Conservation (phyloP, 768 basidiomycete genomes). For the Tremella mesenterica region DNA sequence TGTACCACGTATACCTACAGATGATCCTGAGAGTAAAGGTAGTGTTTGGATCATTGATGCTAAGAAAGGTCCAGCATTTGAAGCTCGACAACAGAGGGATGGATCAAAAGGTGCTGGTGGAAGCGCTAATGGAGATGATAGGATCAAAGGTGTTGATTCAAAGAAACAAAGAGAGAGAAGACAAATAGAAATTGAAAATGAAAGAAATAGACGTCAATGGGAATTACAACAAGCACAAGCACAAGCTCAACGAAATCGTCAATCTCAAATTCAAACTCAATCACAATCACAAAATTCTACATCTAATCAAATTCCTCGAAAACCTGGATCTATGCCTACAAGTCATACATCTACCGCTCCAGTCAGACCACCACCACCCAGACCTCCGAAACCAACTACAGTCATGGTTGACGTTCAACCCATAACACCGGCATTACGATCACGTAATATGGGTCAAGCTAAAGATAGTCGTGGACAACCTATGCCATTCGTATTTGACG, state of each 20-base stretch:
- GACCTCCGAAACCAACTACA: conserved; percentile 20
- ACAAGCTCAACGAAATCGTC: not conserved
- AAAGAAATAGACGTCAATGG: conserved; percentile 15
- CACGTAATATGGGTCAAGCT: conserved; percentile 22
- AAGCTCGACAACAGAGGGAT: conserved; percentile 39
- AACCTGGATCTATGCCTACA: not conserved
- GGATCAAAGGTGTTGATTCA: conserved; percentile 27
- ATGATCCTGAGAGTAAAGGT: conserved; percentile 62
- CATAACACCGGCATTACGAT: conserved; percentile 30
- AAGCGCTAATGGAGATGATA: conserved; percentile 1
- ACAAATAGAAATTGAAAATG: conserved; percentile 20
- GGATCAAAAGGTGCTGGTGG: conserved; percentile 2
- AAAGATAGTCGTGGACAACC: conserved; percentile 29
- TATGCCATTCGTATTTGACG: conserved; percentile 34
- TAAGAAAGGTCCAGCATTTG: conserved; percentile 45
- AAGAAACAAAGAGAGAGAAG: conserved; percentile 23
- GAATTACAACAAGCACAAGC: conserved; percentile 2
- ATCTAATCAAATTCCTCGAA: too few species aligned
- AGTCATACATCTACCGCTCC: not conserved
- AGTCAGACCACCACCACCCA: not conserved
- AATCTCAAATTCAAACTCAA: conserved; percentile 1
- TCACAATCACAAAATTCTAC: too few species aligned
- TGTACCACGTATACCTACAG: conserved; percentile 71
- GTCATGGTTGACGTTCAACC: conserved; percentile 29
- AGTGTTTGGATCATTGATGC: conserved; percentile 89